phyloP scores from a whole-genome alignment of 768 basidiomycete species.

The Filobasidium wieringae region DNA sequence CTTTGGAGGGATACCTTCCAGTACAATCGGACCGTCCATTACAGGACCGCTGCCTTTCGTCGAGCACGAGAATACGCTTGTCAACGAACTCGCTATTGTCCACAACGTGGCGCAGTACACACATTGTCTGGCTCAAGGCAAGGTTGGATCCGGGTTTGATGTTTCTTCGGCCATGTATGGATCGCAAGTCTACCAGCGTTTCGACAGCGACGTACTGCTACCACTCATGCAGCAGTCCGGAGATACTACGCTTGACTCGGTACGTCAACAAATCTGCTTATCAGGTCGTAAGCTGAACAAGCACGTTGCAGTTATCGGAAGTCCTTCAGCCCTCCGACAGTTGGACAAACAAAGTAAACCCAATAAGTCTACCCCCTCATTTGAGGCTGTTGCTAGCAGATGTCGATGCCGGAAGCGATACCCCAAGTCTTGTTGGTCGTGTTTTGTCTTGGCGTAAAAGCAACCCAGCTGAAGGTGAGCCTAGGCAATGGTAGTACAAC shows the following conservation, averaged over 20 bases:
- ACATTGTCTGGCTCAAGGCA: constrained; percentile 93
- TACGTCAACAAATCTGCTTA: neutral
- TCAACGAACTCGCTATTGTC: constrained; percentile 47
- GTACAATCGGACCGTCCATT: too few species aligned
- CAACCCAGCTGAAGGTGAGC: constrained; percentile 45
- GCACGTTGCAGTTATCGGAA: neutral
- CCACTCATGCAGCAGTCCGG: constrained; percentile 52
- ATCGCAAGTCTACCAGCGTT: constrained; percentile 61
- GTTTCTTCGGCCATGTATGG: constrained; percentile 88
- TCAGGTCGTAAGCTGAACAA: neutral
- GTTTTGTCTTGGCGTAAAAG: constrained; percentile 80
- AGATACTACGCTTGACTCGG: constrained; percentile 28
- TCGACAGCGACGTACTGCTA: constrained; percentile 46
- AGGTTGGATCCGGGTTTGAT: constrained; percentile 96
- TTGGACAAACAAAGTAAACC: constrained; percentile 62
- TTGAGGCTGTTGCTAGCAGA: constrained; percentile 83
- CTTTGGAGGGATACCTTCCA: constrained; percentile 51
- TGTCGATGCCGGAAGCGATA: constrained; percentile 90
- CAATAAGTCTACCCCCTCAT: constrained; percentile 71
- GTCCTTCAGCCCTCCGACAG: constrained; percentile 23
- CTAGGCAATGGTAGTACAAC: too few species aligned
- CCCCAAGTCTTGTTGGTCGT: constrained; percentile 81
- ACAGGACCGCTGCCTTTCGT: too few species aligned
- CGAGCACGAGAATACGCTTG: too few species aligned
- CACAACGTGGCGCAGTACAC: constrained; percentile 91